Evolutionary conservation across 179 eudicot genomes (phyloP), one percentile per base, ranked within the genome.

Genomic region (Spinacia oleracea): DNA sequence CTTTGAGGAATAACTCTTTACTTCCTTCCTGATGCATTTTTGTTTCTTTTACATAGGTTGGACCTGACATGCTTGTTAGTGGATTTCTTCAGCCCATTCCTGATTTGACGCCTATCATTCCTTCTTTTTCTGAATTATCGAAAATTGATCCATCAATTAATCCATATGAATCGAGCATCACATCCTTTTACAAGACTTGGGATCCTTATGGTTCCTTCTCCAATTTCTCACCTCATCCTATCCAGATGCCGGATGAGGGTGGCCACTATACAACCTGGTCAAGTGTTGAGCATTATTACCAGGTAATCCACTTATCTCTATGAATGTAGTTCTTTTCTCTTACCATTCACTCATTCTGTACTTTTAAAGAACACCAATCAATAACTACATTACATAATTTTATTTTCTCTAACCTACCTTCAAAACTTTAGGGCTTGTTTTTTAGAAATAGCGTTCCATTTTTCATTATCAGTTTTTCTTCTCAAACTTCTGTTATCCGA

Each of bases 31-130:
- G 32, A 77, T 48, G 79, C n/a, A 32, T 50, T 66, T 12, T 16
- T 72, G 25, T 32, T 79, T 20, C 38, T 45, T 70, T 65, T 51
- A 73, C 72, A 82, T 92, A 96, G 99, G 83, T 96, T 83, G 99
- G 99, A 77, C 94, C 99, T n/a, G 99, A 96, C 86, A 90, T 96
- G 93, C 98, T 96, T 82, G 85, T 90, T 43, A 93, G 96, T 83
- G 99, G 99, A 86, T 96, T 87, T 89, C 98, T 96, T 79, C 97
- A 93, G 83, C 99, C 99, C 35, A 88, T 93, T 82, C 98, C 98
- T 42, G 99, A 96, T 72, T 78, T 87, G 77, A 84, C 94, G 42
- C 99, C 99, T 69, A 81, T 74, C 25, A 90, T 93, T 84, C 99
- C 99, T 34, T 90, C 96, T 11, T 74, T 89, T 7, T 88, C 95